phyloP scores from a whole-genome alignment of 1,139 yeast genomes.

The Blastobotrys petasosporus region DNA sequence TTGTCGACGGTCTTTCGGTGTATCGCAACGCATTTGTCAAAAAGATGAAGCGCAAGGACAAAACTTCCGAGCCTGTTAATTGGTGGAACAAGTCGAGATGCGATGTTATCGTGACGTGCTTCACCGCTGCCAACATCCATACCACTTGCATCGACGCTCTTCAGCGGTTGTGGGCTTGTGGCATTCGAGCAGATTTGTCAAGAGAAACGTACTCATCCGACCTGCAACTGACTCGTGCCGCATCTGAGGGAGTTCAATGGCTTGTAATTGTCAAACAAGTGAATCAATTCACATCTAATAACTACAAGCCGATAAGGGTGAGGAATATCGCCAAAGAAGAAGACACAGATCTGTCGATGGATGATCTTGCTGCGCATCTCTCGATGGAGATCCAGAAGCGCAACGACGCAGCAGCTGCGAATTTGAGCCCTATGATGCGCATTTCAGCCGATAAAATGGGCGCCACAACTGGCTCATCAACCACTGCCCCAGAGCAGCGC shows the following conservation, averaged over 20 bases:
- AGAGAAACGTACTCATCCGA: slow-evolving; percentile 51
- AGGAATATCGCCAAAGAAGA: slow-evolving; percentile 52
- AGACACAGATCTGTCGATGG: slow-evolving; percentile 67
- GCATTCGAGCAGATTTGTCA: slow-evolving; percentile 66
- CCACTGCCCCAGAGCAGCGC: background rate
- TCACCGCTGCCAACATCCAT: slow-evolving; percentile 42
- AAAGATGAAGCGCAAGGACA: slow-evolving; percentile 17
- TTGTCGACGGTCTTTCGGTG: slow-evolving; percentile 45
- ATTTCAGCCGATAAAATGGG: background rate
- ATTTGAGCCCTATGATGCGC: background rate
- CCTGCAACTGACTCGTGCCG: slow-evolving; percentile 60
- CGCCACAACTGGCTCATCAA: background rate
- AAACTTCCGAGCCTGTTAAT: slow-evolving; percentile 22
- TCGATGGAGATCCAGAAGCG: slow-evolving; percentile 39
- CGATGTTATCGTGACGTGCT: slow-evolving; percentile 71
- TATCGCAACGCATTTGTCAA: slow-evolving; percentile 25
- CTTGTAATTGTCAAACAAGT: slow-evolving; percentile 65
- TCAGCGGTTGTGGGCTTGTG: slow-evolving; percentile 60
- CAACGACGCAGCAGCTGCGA: background rate
- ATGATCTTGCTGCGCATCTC: slow-evolving; percentile 53
- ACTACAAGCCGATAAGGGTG: slow-evolving; percentile 70
- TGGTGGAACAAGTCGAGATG: slow-evolving; percentile 44
- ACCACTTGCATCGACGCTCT: slow-evolving; percentile 60
- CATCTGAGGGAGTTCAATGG: slow-evolving; percentile 67
- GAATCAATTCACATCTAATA: slow-evolving; percentile 28